Evolutionary conservation across 768 basidiomycete species (phyloP).

Genomic region (Rhodocollybia butyracea): DNA sequence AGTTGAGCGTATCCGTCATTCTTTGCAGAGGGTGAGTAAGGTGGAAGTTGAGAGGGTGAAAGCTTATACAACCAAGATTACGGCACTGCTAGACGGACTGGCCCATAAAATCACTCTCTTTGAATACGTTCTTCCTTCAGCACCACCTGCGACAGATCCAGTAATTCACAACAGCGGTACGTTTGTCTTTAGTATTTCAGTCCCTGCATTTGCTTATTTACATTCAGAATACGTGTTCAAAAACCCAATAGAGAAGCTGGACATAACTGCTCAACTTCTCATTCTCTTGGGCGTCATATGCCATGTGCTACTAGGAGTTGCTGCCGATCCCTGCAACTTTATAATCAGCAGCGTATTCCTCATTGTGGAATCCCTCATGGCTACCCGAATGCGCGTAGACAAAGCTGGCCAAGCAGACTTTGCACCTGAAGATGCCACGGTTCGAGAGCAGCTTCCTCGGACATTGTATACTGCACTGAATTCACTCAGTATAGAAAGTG

Average conservation of each 20-base stretch:
- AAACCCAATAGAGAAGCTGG: neutral
- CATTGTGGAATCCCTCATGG: neutral
- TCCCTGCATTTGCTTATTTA: too few relatives aligned
- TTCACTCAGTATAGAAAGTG: slow-evolving; percentile 11
- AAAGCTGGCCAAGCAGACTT: neutral
- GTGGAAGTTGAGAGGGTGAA: too few relatives aligned
- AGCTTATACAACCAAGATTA: too few relatives aligned
- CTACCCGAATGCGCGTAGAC: neutral
- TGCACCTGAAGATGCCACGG: neutral
- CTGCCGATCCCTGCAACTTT: neutral
- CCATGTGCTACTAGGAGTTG: neutral
- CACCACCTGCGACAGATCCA: too few relatives aligned
- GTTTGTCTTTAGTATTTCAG: too few relatives aligned
- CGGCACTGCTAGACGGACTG: too few relatives aligned
- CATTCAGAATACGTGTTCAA: neutral
- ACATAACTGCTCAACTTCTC: neutral
- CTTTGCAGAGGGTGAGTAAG: too few relatives aligned
- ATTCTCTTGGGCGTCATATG: neutral
- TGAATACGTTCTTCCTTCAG: too few relatives aligned
- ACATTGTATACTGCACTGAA: slow-evolving; percentile 11
- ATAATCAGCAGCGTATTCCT: neutral
- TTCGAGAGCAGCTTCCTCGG: slow-evolving; percentile 14
- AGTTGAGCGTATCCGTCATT: too few relatives aligned
- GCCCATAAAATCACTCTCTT: too few relatives aligned
- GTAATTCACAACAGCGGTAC: too few relatives aligned